Percentiles rank a stretch among this genome's conserved stretches.
phyloP scores from a whole-genome alignment of 1,284 basidiomycete genomes.

The Thecaphora thlaspeos region DNA sequence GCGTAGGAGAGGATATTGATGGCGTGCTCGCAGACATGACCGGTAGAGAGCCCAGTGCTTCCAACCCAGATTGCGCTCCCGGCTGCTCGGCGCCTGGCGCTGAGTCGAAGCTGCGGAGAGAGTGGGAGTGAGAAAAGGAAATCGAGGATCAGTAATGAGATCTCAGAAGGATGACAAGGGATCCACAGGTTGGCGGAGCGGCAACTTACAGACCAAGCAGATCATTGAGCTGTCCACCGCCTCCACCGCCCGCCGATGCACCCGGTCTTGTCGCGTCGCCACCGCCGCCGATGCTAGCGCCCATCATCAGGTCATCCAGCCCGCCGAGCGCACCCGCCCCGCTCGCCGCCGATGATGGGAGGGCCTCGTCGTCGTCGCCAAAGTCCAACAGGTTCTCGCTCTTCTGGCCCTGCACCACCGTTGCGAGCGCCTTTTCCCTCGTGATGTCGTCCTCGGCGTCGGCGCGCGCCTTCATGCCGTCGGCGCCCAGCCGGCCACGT shows the following conservation, averaged over 20 bases:
- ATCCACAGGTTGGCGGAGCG: too few species aligned
- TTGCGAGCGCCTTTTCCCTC: slow-evolving; percentile 51
- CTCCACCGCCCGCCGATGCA: not conserved
- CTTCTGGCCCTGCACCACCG: slow-evolving; percentile 61
- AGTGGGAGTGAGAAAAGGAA: too few species aligned
- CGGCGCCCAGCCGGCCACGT: slow-evolving; percentile 53
- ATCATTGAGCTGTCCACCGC: slow-evolving; percentile 39
- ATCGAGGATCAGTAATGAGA: too few species aligned
- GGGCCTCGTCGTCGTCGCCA: slow-evolving; percentile 49
- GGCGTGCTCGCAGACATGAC: not conserved
- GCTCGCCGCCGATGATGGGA: slow-evolving; percentile 2
- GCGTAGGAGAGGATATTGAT: not conserved
- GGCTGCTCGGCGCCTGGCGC: slow-evolving; percentile 42
- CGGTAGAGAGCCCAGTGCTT: slow-evolving; percentile 34
- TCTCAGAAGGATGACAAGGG: not conserved
- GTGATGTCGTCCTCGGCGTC: slow-evolving; percentile 44
- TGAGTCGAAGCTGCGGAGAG: slow-evolving; percentile 28
- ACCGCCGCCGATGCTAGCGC: slow-evolving; percentile 8
- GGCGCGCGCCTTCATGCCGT: slow-evolving; percentile 17
- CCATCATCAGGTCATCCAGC: slow-evolving; percentile 46
- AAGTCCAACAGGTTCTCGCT: slow-evolving; percentile 55
- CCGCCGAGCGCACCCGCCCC: slow-evolving; percentile 34
- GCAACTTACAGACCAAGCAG: slow-evolving; percentile 36
- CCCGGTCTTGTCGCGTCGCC: not conserved
- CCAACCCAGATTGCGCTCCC: slow-evolving; percentile 38